Conservation (phyloP, 2,329 filamentous ascomycete species). For the Trichoderma sp. region DNA sequence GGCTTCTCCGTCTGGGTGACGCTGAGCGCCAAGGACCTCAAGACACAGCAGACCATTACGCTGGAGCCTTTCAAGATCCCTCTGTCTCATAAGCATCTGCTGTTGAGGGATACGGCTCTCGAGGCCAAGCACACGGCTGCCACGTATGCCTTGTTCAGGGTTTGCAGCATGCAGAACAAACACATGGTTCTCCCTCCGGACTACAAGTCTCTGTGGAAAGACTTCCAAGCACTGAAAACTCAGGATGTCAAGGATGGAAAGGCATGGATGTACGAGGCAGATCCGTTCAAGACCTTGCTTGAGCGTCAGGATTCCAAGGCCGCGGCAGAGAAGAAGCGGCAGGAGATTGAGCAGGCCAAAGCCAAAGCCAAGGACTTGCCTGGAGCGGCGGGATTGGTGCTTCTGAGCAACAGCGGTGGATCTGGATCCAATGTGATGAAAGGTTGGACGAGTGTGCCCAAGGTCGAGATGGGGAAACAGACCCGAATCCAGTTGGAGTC, state of each 20-base stretch:
- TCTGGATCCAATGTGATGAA: slow-evolving; percentile 58
- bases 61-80: slow-evolving; percentile 85
- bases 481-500: slow-evolving; percentile 79
- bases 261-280: slow-evolving; percentile 91
- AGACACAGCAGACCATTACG: slow-evolving; percentile 76
- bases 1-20: slow-evolving; percentile 83
- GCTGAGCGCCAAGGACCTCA: slow-evolving; percentile 73
- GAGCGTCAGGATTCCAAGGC: slow-evolving; percentile 80
- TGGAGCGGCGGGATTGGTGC: slow-evolving; percentile 59
- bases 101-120: slow-evolving; percentile 75
- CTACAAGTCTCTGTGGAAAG: slow-evolving; percentile 89
- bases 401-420: slow-evolving; percentile 51
- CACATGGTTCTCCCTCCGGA: slow-evolving; percentile 92
- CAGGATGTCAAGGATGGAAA: slow-evolving; percentile 76
- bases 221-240: slow-evolving; percentile 81
- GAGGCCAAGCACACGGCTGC: slow-evolving; percentile 94
- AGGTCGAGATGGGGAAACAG: slow-evolving; percentile 88
- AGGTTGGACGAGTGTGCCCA: slow-evolving; percentile 82
- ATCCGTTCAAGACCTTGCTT: slow-evolving; percentile 82
- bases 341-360: slow-evolving; percentile 68
- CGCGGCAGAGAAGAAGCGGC: slow-evolving; percentile 76
- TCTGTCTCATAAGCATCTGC: slow-evolving; percentile 73
- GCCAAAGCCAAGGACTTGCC: slow-evolving; percentile 69
- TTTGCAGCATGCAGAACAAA: slow-evolving; percentile 94
- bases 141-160: slow-evolving; percentile 85